Evolutionary conservation across 176 grass and related monocot genomes (phyloP).

Genomic region (Otatea glauca): DNA sequence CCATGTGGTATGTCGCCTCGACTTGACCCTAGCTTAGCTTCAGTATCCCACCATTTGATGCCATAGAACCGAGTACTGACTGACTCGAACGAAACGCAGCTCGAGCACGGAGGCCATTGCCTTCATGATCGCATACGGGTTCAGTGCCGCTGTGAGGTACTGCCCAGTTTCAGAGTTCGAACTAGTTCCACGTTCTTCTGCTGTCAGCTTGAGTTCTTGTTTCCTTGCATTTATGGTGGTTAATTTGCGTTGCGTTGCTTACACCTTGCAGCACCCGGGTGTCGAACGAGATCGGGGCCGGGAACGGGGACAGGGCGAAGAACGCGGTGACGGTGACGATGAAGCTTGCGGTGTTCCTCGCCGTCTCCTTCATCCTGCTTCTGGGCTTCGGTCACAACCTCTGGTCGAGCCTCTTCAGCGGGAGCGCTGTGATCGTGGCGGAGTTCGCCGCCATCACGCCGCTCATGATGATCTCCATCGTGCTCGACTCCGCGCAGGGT

Average conservation of each 20-base stretch:
- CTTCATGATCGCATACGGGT: conserved; percentile 88
- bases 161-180: background rate
- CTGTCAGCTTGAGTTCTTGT: background rate
- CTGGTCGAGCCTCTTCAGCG: conserved; percentile 82
- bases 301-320: conserved; percentile 67
- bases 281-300: conserved; percentile 85
- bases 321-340: conserved; percentile 70
- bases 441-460: conserved; percentile 70
- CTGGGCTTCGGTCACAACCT: conserved; percentile 59
- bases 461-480: conserved; percentile 61
- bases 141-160: conserved; percentile 85
- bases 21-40: no score
- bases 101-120: conserved; percentile 75
- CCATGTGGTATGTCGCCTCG: conserved; percentile 69
- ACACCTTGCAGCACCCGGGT: conserved; percentile 65
- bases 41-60: no score
- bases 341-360: conserved; percentile 80
- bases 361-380: conserved; percentile 48
- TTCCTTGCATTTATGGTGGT: background rate
- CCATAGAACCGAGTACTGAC: no score
- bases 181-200: background rate
- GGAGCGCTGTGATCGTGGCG: conserved; percentile 55
- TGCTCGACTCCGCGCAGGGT: conserved; percentile 85
- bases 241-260: background rate
- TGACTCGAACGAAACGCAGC: conserved; percentile 32